Conservation (phyloP, 1,284 basidiomycete species). For the Leccinum subfulvum region DNA sequence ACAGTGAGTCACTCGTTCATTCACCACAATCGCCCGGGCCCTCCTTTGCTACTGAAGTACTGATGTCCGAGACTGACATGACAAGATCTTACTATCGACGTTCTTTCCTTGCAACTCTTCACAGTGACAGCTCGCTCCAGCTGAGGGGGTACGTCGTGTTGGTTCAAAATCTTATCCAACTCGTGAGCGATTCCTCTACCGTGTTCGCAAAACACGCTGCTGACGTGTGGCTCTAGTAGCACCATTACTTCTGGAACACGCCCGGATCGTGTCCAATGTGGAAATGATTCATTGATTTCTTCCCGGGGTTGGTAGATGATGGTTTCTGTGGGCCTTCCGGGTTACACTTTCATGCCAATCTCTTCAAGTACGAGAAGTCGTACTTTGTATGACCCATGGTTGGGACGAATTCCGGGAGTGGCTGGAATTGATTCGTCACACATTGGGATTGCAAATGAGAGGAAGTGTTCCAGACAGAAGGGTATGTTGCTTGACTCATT, state of each 20-base stretch:
- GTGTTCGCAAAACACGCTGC: not conserved
- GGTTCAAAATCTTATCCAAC: slow-evolving; percentile 25
- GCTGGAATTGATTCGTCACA: slow-evolving; percentile 17
- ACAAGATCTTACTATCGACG: slow-evolving; percentile 16
- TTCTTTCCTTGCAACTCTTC: not conserved
- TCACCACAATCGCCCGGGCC: too few relatives aligned
- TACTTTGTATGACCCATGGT: slow-evolving; percentile 25
- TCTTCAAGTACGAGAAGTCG: slow-evolving; percentile 31
- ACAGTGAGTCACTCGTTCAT: too few relatives aligned
- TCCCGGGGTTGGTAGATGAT: not conserved
- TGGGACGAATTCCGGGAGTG: slow-evolving; percentile 20
- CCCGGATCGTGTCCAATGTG: slow-evolving; percentile 8
- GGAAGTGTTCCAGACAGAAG: slow-evolving; percentile 14
- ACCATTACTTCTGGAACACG: slow-evolving; percentile 36
- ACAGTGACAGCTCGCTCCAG: slow-evolving; percentile 23
- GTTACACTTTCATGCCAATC: slow-evolving; percentile 33
- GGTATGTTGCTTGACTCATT: slow-evolving; percentile 17
- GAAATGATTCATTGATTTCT: too few relatives aligned
- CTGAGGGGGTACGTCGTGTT: slow-evolving; percentile 38
- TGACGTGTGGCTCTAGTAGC: slow-evolving; percentile 21
- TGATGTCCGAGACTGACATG: slow-evolving; percentile 1
- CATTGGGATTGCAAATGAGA: slow-evolving; percentile 31
- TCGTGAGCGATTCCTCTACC: slow-evolving; percentile 12
- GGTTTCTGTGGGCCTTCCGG: slow-evolving; percentile 20
- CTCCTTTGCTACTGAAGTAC: not conserved